phyloP scores from a whole-genome alignment of 208 protist species.

The Crithidia fasciculata region DNA sequence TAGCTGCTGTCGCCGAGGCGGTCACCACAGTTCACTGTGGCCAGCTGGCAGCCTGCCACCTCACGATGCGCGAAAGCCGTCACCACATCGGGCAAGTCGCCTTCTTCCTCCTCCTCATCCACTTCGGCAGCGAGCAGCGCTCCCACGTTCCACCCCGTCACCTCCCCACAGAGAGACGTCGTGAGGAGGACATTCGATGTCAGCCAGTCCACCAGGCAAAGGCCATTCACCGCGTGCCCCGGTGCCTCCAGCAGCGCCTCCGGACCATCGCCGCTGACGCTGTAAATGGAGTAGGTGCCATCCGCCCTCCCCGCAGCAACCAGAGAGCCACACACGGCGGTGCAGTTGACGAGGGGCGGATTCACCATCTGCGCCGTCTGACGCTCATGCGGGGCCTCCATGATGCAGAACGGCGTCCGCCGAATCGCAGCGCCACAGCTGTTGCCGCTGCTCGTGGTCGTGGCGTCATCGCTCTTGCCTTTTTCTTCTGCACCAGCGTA shows the following conservation, averaged over 20 bases:
- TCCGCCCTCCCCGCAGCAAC: conserved; percentile 68
- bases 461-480: no score
- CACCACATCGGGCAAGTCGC: conserved; percentile 53
- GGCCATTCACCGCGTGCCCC: conserved; percentile 67
- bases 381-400: neutral
- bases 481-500: conserved; percentile 29
- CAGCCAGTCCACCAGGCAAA: conserved; percentile 68
- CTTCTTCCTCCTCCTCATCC: conserved; percentile 33
- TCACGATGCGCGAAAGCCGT: conserved; percentile 60
- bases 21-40: conserved; percentile 57
- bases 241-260: conserved; percentile 47
- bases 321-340: conserved; percentile 27
- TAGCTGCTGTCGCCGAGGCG: conserved; percentile 12
- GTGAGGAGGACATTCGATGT: conserved; percentile 51
- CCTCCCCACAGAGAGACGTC: conserved; percentile 71
- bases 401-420: conserved; percentile 16
- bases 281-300: conserved; percentile 68
- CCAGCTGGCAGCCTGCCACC: conserved; percentile 18
- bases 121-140: conserved; percentile 29
- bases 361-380: conserved; percentile 62
- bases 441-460: neutral
- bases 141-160: conserved; percentile 75
- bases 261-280: conserved; percentile 27
- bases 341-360: conserved; percentile 72
- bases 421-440: conserved; percentile 5